A percentile compares a stretch with the other conserved stretches of the same genome.
Evolutionary conservation across 2,329 filamentous ascomycete species (phyloP).

Genomic region (Magnaporthiopsis poae): DNA sequence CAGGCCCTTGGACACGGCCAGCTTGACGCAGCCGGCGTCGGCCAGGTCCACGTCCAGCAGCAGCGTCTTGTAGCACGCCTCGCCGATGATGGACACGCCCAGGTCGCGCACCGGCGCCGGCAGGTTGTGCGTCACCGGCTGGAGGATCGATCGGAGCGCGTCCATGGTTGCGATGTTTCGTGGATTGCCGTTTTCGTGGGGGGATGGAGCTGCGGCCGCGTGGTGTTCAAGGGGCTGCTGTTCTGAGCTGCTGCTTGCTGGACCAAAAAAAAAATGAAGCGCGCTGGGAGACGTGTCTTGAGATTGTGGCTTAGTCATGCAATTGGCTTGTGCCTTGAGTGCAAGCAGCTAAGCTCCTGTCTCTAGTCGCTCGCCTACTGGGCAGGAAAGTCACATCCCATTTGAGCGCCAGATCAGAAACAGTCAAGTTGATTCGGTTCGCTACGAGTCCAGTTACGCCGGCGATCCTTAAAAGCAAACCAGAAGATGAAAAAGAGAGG

Average conservation of each 20-base stretch:
- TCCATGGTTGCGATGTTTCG: conserved; percentile 39
- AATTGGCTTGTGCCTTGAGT: background rate
- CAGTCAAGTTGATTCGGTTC: background rate
- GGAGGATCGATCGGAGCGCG: conserved; percentile 48
- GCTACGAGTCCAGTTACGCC: background rate
- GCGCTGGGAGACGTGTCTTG: background rate
- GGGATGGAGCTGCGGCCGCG: background rate
- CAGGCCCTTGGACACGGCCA: conserved; percentile 83
- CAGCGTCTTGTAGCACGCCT: conserved; percentile 74
- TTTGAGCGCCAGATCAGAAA: background rate
- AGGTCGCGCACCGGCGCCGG: conserved; percentile 66
- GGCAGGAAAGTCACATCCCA: background rate
- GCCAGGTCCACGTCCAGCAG: conserved; percentile 74
- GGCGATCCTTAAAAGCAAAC: background rate
- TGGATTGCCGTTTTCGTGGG: background rate
- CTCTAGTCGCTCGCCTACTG: background rate
- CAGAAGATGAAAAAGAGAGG: background rate
- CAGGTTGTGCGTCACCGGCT: conserved; percentile 62
- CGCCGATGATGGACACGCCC: conserved; percentile 70
- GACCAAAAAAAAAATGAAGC: background rate
- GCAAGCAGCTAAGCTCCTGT: background rate
- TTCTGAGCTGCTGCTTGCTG: background rate
- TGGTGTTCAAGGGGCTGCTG: background rate
- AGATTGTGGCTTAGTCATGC: background rate
- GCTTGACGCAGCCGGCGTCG: conserved; percentile 70